Conservation (phyloP, 129 eudicot genomes). For the Mikania micrantha region DNA sequence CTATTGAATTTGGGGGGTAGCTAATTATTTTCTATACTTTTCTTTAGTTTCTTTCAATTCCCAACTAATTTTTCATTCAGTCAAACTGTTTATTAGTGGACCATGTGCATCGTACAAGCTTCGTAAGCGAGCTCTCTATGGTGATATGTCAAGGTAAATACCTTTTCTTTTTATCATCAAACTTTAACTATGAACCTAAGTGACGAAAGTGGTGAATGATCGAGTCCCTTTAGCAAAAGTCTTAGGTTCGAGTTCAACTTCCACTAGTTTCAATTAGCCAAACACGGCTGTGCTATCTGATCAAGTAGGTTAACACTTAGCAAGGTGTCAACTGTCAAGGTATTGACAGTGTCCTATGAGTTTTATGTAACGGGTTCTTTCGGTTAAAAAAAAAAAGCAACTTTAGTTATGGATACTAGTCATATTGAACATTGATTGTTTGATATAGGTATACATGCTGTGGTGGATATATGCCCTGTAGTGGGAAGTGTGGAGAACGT, state of each 20-base stretch:
- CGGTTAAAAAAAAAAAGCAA: no score
- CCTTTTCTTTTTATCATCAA: neutral
- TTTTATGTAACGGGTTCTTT: no score
- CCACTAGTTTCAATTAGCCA: no score
- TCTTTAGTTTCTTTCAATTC: neutral
- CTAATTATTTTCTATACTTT: neutral
- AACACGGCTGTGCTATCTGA: no score
- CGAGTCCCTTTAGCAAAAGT: no score
- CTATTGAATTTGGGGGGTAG: no score
- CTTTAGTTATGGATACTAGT: neutral
- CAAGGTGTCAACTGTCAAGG: no score
- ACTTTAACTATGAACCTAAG: no score
- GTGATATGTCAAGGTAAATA: conserved; percentile 82
- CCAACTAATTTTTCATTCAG: neutral
- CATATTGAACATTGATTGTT: neutral
- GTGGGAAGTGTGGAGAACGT: conserved; percentile 89
- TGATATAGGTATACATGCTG: conserved; percentile 63
- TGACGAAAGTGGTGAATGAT: no score
- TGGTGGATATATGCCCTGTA: conserved; percentile 95
- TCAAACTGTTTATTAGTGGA: conserved; percentile 40
- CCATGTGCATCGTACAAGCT: conserved; percentile 87
- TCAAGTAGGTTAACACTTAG: no score
- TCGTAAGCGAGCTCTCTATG: conserved; percentile 92
- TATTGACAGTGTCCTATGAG: no score
- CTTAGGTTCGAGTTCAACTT: no score